These are phyloP conservation scores for Fraxinus anomala DNA, from an alignment of 257 asterid genomes.

Conservation along the genomic window DNA sequence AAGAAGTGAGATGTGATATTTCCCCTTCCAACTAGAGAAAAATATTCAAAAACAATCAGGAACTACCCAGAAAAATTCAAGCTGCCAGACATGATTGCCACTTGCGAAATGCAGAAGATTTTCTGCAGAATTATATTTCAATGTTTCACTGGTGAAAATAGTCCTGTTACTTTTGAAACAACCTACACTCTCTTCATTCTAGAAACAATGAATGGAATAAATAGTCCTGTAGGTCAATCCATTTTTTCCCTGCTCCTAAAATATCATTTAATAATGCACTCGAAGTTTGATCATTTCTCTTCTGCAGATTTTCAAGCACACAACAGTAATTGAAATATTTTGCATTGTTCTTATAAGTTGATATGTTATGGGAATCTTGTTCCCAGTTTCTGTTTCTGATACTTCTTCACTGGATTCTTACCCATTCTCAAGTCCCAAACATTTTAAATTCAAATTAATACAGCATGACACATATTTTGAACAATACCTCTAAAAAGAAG, in stretches of 20 bases:
- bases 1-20: background rate
- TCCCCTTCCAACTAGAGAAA: no score
- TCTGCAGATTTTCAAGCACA: no score
- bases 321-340: no score
- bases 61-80: no score
- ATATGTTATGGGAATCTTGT: no score
- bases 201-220: background rate
- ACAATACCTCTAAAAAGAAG: background rate
- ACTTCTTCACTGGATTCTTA: no score
- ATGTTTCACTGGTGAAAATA: background rate
- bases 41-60: no score
- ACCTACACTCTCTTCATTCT: background rate
- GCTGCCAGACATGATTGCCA: background rate
- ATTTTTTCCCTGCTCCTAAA: background rate
- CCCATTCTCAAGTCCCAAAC: no score
- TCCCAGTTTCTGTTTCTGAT: no score
- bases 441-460: no score
- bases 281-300: background rate
- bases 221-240: background rate
- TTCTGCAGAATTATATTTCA: background rate
- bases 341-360: no score
- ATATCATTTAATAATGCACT: background rate
- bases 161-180: background rate
- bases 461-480: background rate
- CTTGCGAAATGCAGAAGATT: background rate